Percentiles rank a stretch among this genome's conserved stretches.
phyloP scores from a whole-genome alignment of 1,284 basidiomycete species.

The Cystobasidium pallidum region DNA sequence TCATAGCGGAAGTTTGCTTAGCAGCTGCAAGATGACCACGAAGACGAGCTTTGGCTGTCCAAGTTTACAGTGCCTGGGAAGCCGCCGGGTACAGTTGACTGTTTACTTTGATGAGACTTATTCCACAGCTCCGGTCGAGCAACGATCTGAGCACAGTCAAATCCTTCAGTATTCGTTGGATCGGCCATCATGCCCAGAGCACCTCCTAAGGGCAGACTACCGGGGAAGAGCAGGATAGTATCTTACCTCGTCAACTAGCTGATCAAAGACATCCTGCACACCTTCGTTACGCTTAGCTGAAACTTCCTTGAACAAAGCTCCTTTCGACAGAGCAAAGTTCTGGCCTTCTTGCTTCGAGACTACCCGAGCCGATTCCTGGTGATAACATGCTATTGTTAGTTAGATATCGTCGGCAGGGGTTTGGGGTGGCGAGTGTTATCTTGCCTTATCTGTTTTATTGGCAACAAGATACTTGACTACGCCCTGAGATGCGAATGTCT shows the following conservation, averaged over 20 bases:
- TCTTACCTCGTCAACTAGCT: slow-evolving; percentile 42
- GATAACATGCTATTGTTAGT: too few species aligned
- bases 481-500: slow-evolving; percentile 73
- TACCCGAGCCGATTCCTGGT: slow-evolving; percentile 82
- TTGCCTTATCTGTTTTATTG: slow-evolving; percentile 92
- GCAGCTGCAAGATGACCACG: slow-evolving; percentile 28
- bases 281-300: slow-evolving; percentile 67
- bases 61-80: slow-evolving; percentile 36
- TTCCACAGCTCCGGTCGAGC: slow-evolving; percentile 42
- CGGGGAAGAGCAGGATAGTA: background rate
- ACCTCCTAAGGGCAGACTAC: too few species aligned
- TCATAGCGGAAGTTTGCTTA: background rate
- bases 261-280: slow-evolving; percentile 40
- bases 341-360: slow-evolving; percentile 78
- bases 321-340: slow-evolving; percentile 78
- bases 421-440: background rate
- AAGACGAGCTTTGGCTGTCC: background rate
- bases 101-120: slow-evolving; percentile 11
- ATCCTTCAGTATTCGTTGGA: background rate
- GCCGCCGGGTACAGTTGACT: slow-evolving; percentile 30
- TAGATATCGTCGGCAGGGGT: background rate
- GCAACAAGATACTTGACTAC: slow-evolving; percentile 84
- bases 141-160: slow-evolving; percentile 21
- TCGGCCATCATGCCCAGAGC: too few species aligned
- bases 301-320: slow-evolving; percentile 62